phyloP scores from a whole-genome alignment of 2,329 filamentous ascomycete genomes.

The Neoarthrinium moseri region DNA sequence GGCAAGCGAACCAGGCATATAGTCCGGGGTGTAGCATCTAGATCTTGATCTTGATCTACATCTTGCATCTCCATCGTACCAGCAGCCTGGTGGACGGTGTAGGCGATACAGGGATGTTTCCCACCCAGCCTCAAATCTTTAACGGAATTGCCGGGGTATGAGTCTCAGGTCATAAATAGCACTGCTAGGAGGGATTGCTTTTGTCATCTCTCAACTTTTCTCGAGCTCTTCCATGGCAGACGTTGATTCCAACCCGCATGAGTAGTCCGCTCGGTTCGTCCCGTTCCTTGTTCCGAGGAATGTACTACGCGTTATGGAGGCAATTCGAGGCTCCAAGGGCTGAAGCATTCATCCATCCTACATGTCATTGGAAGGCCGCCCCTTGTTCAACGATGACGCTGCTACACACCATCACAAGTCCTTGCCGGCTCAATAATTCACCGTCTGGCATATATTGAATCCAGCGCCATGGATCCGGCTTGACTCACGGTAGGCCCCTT shows the following conservation, averaged over 20 bases:
- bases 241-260: not conserved
- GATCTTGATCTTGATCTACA: not conserved
- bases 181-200: too few relatives aligned
- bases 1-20: not conserved
- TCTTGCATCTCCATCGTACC: too few relatives aligned
- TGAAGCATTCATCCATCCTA: too few relatives aligned
- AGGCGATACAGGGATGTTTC: not conserved
- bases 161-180: too few relatives aligned
- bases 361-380: not conserved
- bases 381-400: not conserved
- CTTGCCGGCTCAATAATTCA: not conserved
- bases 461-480: not conserved
- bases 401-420: constrained; percentile 4
- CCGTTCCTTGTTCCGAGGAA: constrained; percentile 4
- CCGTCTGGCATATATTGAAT: not conserved
- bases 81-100: not conserved
- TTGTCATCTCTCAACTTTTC: not conserved
- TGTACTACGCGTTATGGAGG: not conserved
- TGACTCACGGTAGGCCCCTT: not conserved
- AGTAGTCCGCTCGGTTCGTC: not conserved
- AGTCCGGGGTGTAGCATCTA: too few relatives aligned
- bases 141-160: not conserved
- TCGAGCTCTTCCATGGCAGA: too few relatives aligned
- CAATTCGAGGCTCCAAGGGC: too few relatives aligned
- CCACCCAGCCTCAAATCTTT: not conserved